Base-by-base conservation (phyloP, 345 rosid species). In the Acer campestre region DNA sequence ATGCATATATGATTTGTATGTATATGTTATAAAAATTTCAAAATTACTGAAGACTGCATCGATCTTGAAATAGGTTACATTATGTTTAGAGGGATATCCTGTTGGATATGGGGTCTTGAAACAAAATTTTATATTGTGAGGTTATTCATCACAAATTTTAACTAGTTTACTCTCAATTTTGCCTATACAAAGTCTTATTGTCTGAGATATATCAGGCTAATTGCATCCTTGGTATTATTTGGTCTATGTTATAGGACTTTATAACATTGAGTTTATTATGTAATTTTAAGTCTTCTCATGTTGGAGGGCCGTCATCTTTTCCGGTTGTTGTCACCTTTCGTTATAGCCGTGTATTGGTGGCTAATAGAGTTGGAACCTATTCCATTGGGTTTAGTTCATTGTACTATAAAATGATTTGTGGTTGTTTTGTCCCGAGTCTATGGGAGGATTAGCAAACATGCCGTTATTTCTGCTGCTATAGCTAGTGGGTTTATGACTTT, bases 51-150 rank as follows among this genome's bases (percentile, higher is more conserved):
- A 42, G 62, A 11, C 42, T 12, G 44, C 29, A 22, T 75, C 14
- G 22, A 75, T 75, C 62, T 11, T 46, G 61, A 75, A 65, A 31
- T 75, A 8, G 22, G 40, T 75, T 48, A 51, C 29, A 31, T 64
- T 64, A 64, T 42, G 12, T 25, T 64, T 17, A 27, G 59, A n/a
- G 70, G 20, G 46, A 42, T 42, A 42, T 42, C 9, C 10, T 56
- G 10, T 56, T 56, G 61, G 61, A 56, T 18, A 4, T 56, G 0
- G 61, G 22, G 55, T 49, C 5, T 49, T 49, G 55, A 49, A 49
- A 49, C 17, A 49, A 13, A 49, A 49, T 49, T 12, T 13, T 49
- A 49, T 12, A 49, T 2, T 49, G 16, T 8, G 8, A 8, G 22
- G 40, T 75, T 10, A 49, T 49, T 49, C 55, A 0, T 49, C 5